A percentile compares a stretch with the other conserved stretches of the same genome.
Evolutionary conservation across 352 stramenopile species (phyloP).

Genomic region (Lagenidium sp.): DNA sequence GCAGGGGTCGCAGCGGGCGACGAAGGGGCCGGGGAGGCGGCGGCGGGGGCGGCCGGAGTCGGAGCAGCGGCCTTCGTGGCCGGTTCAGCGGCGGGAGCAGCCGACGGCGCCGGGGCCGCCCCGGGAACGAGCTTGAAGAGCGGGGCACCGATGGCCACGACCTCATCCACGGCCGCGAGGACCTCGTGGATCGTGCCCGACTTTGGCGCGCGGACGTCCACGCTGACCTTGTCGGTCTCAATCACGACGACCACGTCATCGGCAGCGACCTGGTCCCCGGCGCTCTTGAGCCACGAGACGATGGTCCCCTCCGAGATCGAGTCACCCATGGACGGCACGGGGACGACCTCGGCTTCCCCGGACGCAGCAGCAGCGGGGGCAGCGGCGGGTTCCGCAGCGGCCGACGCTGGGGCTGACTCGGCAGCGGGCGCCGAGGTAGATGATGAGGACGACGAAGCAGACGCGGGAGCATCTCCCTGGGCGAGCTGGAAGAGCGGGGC

Average conservation of each 20-base stretch:
- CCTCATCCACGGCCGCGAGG: constrained; percentile 91
- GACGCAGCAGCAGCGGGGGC: constrained; percentile 6
- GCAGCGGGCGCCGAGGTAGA: constrained; percentile 9
- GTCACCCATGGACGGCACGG: constrained; percentile 83
- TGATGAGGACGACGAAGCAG: no score
- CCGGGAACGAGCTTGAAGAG: constrained; percentile 89
- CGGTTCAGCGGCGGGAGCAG: constrained; percentile 8
- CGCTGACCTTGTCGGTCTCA: constrained; percentile 94
- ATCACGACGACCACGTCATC: constrained; percentile 96
- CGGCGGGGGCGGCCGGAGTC: constrained; percentile 12
- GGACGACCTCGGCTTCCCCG: constrained; percentile 39
- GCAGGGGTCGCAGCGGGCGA: constrained; percentile 8
- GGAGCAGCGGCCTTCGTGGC: constrained; percentile 13
- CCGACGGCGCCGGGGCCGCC: constrained; percentile 21
- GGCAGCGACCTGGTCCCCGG: constrained; percentile 86
- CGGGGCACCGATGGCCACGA: constrained; percentile 90
- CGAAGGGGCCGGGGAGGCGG: constrained; percentile 13
- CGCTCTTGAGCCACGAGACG: constrained; percentile 89
- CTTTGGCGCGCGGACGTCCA: constrained; percentile 86
- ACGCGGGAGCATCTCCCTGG: constrained; percentile 51
- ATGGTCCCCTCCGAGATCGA: constrained; percentile 97
- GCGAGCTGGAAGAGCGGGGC: constrained; percentile 89
- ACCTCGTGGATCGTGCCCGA: constrained; percentile 86
- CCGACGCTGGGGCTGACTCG: constrained; percentile 13
- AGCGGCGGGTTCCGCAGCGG: constrained; percentile 4